These are phyloP conservation scores for Eucalyptus sp. DNA, from an alignment of 345 rosid species.

Conservation along the genomic window DNA sequence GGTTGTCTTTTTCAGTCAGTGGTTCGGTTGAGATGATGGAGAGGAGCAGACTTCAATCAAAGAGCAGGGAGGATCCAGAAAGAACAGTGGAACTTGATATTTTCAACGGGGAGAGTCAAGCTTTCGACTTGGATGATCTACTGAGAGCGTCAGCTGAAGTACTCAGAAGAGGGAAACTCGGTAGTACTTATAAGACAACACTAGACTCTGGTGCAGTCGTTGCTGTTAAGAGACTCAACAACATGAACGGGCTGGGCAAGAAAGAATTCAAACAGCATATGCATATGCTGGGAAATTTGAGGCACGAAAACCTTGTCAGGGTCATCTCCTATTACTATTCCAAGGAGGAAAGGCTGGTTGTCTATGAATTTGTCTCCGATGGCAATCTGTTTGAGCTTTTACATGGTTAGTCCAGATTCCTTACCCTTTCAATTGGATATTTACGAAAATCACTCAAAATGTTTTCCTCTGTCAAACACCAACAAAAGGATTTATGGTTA, in stretches of 20 bases:
- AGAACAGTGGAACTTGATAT: conserved; percentile 28
- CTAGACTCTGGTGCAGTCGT: conserved; percentile 32
- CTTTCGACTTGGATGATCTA: conserved; percentile 46
- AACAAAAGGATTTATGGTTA: background rate
- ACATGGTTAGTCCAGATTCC: conserved; percentile 26
- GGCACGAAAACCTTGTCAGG: conserved; percentile 30
- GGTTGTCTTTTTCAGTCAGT: background rate
- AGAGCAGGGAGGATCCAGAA: conserved; percentile 21
- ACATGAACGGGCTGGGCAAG: conserved; percentile 18
- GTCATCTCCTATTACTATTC: conserved; percentile 38
- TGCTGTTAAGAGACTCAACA: conserved; percentile 28
- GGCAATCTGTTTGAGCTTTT: conserved; percentile 35
- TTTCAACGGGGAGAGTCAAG: conserved; percentile 16
- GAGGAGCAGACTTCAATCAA: background rate
- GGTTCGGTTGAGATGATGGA: background rate
- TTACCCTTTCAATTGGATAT: background rate
- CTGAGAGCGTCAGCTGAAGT: conserved; percentile 44
- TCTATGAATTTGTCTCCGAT: conserved; percentile 30
- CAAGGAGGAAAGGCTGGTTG: conserved; percentile 39
- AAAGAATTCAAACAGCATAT: conserved; percentile 40
- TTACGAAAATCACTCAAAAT: background rate
- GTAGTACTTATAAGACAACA: conserved; percentile 35
- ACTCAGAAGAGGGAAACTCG: conserved; percentile 33
- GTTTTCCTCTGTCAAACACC: background rate
- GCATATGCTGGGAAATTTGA: conserved; percentile 36